Evolutionary conservation across 1,284 basidiomycete species (phyloP), one percentile per base, ranked within the genome.

Genomic region (Microbotryum lychnidis-dioicae): DNA sequence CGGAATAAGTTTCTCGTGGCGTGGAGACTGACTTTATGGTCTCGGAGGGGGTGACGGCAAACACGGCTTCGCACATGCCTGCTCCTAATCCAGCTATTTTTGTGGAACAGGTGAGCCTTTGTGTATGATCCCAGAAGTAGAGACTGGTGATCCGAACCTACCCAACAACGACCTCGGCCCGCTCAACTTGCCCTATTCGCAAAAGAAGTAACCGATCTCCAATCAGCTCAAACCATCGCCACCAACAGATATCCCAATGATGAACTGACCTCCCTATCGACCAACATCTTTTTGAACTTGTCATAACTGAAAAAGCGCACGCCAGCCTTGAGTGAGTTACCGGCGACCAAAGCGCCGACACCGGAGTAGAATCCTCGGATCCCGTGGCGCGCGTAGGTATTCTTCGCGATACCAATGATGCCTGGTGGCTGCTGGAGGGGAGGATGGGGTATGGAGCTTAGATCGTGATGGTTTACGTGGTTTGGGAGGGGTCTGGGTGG

Each of bases 271-370:
- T 94, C 80, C 12, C 83, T 73, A 75, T 97, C 91, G 53, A 87
- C 87, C 57, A 98, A 76, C 70, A 86, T 76, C 49, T 80, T 78
- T 78, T 98, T 97, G 79, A 94, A 94, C 74, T 87, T 82, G 74
- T 97, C 93, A 77, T 97, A 98, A 68, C 86, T 89, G 56, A 96
- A 83, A 76, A 98, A 98, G 31, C 94, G 82, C 50, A 98, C 92
- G 8, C 91, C 92, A 3, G 93, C 93, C 78, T 97, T 96, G 68
- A 83, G 75, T 0, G 91, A 82, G 74, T 96, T 96, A 6, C 92
- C 92, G n/a, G 90, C 80, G 5, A 94, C 83, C 21, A 96, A 80
- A 0, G 92, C 92, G n/a, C 65, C 64, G 23, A 69, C 63, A 31
- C 71, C 70, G 7, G 67, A 64, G 65, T 77, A 77, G 63, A 77